Conservation (phyloP, 768 basidiomycete genomes). For the Suillus placidus region DNA sequence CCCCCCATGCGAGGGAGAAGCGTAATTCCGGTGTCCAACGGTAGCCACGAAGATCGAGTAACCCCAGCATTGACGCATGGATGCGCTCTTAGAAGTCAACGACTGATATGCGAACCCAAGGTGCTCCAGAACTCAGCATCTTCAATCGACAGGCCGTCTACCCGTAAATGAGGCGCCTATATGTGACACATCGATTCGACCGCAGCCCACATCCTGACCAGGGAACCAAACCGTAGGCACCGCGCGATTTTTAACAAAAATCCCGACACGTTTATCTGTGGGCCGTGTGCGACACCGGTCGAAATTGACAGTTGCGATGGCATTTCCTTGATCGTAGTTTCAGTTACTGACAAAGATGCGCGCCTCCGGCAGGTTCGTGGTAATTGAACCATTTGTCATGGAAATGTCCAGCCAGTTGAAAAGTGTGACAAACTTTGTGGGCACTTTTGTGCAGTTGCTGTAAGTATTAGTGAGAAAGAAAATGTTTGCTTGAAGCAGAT, state of each 20-base stretch:
- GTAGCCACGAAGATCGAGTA: slow-evolving; percentile 53
- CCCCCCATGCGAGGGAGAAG: slow-evolving; percentile 55
- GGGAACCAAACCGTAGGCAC: slow-evolving; percentile 9
- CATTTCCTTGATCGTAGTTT: slow-evolving; percentile 46
- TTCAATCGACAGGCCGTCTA: slow-evolving; percentile 65
- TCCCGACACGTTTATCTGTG: slow-evolving; percentile 34
- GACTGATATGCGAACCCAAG: neutral
- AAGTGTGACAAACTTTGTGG: slow-evolving; percentile 38
- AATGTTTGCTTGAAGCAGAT: neutral
- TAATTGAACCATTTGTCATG: slow-evolving; percentile 50
- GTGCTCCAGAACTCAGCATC: slow-evolving; percentile 38
- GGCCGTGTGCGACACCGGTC: slow-evolving; percentile 42
- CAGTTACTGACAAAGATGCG: slow-evolving; percentile 61
- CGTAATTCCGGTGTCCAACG: slow-evolving; percentile 64
- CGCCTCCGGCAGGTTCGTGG: slow-evolving; percentile 48
- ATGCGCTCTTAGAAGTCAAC: slow-evolving; percentile 31
- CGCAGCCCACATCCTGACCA: neutral
- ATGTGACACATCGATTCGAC: slow-evolving; percentile 29
- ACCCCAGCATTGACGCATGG: slow-evolving; percentile 43
- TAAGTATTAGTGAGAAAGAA: neutral
- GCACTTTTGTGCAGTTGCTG: neutral
- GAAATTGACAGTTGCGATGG: slow-evolving; percentile 47
- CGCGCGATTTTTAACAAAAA: slow-evolving; percentile 33
- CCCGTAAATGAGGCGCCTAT: slow-evolving; percentile 54
- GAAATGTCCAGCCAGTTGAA: slow-evolving; percentile 57